phyloP scores from a whole-genome alignment of 371 early-diverging fungal genomes.

The Syncephalastrum sp. region DNA sequence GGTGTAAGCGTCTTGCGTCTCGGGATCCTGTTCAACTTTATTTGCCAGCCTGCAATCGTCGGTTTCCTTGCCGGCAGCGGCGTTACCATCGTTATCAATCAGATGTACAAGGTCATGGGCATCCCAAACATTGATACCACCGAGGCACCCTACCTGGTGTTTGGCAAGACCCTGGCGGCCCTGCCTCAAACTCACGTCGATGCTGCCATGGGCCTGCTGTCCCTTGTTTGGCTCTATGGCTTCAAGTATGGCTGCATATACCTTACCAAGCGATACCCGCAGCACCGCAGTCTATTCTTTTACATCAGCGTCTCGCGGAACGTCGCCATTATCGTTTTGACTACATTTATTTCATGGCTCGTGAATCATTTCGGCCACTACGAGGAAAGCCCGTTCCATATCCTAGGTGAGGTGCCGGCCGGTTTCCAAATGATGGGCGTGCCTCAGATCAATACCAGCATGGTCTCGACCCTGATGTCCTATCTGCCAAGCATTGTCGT shows the following conservation, averaged over 20 bases:
- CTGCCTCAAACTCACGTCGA: slow-evolving; percentile 51
- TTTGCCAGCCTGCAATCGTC: slow-evolving; percentile 71
- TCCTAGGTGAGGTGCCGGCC: slow-evolving; percentile 70
- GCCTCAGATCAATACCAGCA: slow-evolving; percentile 40
- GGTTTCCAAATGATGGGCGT: slow-evolving; percentile 66
- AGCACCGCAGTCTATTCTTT: slow-evolving; percentile 31
- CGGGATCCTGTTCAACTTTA: slow-evolving; percentile 82
- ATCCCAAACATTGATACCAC: slow-evolving; percentile 65
- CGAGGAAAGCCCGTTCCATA: slow-evolving; percentile 42
- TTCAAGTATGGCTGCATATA: slow-evolving; percentile 33
- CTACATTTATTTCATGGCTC: slow-evolving; percentile 68
- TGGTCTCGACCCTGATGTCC: slow-evolving; percentile 45
- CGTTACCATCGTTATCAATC: slow-evolving; percentile 74
- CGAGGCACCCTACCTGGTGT: slow-evolving; percentile 54
- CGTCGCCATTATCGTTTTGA: slow-evolving; percentile 74
- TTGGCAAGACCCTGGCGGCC: slow-evolving; percentile 53
- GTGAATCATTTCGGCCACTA: slow-evolving; percentile 49
- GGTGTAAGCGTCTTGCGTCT: slow-evolving; percentile 74
- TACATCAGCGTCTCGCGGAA: slow-evolving; percentile 66
- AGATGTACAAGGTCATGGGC: slow-evolving; percentile 76
- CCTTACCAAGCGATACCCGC: slow-evolving; percentile 39
- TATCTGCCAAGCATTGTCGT: slow-evolving; percentile 68
- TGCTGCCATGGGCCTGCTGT: slow-evolving; percentile 58
- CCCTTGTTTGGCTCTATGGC: slow-evolving; percentile 50
- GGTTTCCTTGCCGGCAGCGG: slow-evolving; percentile 81